Percentiles rank a stretch among this genome's conserved stretches.
Conservation (phyloP, 306 rosid genomes). For the Pterocarpus macrocarpus region DNA sequence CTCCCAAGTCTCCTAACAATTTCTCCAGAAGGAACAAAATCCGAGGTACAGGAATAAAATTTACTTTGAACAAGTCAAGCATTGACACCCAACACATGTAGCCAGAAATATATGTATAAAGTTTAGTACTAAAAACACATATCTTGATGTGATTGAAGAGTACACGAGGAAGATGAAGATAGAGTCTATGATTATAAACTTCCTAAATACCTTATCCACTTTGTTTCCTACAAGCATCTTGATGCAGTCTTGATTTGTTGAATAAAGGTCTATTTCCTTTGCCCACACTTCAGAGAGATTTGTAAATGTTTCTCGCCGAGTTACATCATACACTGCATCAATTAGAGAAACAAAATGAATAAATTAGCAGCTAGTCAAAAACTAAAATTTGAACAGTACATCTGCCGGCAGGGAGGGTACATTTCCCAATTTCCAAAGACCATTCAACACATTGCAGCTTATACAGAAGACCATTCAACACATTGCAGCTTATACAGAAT, state of each 20-base stretch:
- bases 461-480: slow-evolving; percentile 23
- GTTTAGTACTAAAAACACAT: background rate
- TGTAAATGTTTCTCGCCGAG: slow-evolving; percentile 88
- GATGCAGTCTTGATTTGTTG: slow-evolving; percentile 95
- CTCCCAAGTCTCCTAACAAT: background rate
- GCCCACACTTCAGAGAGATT: slow-evolving; percentile 94
- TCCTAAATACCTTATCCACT: slow-evolving; percentile 80
- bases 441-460: slow-evolving; percentile 31
- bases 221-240: slow-evolving; percentile 99
- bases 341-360: slow-evolving; percentile 37
- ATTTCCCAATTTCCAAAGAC: slow-evolving; percentile 15
- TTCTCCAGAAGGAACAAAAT: background rate
- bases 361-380: slow-evolving; percentile 19
- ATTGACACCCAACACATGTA: background rate
- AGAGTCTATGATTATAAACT: slow-evolving; percentile 11
- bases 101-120: background rate
- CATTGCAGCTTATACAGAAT: background rate
- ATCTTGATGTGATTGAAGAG: slow-evolving; percentile 30
- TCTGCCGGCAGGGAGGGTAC: background rate
- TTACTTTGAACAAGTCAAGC: background rate
- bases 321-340: slow-evolving; percentile 84
- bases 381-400: slow-evolving; percentile 16
- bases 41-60: background rate
- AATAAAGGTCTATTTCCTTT: slow-evolving; percentile 91
- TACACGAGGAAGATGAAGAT: slow-evolving; percentile 22